phyloP scores from a whole-genome alignment of 179 eudicot species.

The Carnegiea gigantea region DNA sequence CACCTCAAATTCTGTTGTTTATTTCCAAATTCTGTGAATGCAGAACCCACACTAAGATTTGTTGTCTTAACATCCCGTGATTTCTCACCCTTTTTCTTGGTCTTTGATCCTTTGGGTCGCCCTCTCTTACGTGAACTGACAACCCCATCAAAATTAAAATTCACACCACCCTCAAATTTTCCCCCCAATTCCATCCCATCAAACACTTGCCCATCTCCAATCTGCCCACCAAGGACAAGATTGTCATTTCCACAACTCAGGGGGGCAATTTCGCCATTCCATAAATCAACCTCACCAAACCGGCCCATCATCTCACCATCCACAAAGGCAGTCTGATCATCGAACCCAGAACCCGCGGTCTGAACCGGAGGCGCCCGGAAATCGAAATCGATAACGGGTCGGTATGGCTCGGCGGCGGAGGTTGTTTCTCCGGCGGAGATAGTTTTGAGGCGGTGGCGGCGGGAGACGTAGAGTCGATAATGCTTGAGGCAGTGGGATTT shows the following conservation, averaged over 20 bases:
- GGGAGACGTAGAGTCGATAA: constrained; percentile 3
- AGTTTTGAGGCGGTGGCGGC: constrained; percentile 11
- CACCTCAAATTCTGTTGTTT: background rate
- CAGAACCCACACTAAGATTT: no score
- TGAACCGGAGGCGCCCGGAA: background rate
- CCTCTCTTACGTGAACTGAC: constrained; percentile 27
- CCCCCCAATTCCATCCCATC: background rate
- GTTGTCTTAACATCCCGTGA: no score
- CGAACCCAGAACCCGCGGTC: background rate
- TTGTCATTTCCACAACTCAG: no score
- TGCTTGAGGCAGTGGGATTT: constrained; percentile 31
- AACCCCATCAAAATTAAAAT: background rate
- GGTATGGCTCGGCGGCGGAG: constrained; percentile 30
- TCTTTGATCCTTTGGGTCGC: constrained; percentile 47
- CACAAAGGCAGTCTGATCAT: background rate
- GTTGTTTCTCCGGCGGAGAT: background rate
- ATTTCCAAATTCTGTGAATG: no score
- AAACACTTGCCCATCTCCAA: background rate
- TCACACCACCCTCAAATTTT: background rate
- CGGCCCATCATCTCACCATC: background rate
- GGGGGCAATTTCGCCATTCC: constrained; percentile 17
- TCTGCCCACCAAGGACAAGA: background rate
- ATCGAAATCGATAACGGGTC: constrained; percentile 24
- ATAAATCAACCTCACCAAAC: background rate
- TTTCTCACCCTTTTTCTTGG: constrained; percentile 18